Evolutionary conservation across 495 filamentous ascomycete species (phyloP), one percentile per base, ranked within the genome.

Genomic region (Trichoderma asperelloides): DNA sequence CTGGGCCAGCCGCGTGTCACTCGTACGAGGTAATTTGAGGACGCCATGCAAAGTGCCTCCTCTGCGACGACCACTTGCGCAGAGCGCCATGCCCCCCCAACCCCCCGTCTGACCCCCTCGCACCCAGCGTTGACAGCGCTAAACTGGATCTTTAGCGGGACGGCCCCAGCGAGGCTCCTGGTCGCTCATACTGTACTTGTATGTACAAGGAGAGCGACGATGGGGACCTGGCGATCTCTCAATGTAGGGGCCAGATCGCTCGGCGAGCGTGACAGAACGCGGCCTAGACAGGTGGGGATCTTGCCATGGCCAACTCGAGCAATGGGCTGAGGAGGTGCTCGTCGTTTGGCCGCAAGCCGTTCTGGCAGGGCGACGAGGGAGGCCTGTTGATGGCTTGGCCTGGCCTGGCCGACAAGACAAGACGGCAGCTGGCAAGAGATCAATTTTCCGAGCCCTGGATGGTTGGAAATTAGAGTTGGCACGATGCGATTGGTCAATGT

Each of bases 211-310:
- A 60, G 13, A 18, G 43, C 23, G n/a, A 27, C 23, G 15, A 12
- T 18, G 55, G 55, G 47, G 55, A n/a, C 25, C 55, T 60, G 55
- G 55, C 55, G 55, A 60, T 60, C 55, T 60, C 55, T 60, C 55
- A 37, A 37, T 37, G 33, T 60, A 60, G 55, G 55, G 55, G 55
- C 55, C 55, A 60, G 55, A 60, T 60, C 55, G 55, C 27, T 60
- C 55, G 55, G 55, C 55, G 55, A 15, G 55, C 12, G 49, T 55
- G 55, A 60, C 55, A 60, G 55, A 60, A 60, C 9, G 55, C 30
- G 55, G 55, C 23, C 55, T 30, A 60, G 55, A 27, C 23, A 13
- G 55, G 55, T 27, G 55, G 55, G 25, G 25, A 27, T n/a, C 55
- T 60, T 60, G 55, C 30, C 55, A 60, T 28, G 15, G 30, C 55